Evolutionary conservation across 169 alveolate species (phyloP).

Genomic region (Plasmodium vivax): DNA sequence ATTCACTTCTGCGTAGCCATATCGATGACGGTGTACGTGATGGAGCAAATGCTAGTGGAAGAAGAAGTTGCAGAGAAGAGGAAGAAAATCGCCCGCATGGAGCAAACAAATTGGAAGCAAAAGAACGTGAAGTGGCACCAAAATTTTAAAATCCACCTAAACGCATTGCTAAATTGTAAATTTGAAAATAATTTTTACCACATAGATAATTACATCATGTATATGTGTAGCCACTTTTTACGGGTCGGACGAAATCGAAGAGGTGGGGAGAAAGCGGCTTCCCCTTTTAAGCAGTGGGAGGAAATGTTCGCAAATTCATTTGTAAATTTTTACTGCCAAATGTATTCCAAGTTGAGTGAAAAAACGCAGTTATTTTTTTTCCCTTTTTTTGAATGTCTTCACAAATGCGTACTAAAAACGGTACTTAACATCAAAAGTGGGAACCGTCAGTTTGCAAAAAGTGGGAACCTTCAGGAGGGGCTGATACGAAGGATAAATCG

Average conservation of each 20-base stretch:
- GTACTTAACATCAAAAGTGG: slow-evolving; percentile 7
- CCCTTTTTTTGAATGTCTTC: slow-evolving; percentile 47
- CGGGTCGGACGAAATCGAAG: background rate
- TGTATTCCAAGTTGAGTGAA: slow-evolving; percentile 27
- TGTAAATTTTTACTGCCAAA: slow-evolving; percentile 43
- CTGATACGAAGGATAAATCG: background rate
- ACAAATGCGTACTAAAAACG: slow-evolving; percentile 16
- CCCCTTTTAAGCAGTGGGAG: slow-evolving; percentile 1
- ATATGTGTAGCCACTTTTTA: slow-evolving; percentile 36
- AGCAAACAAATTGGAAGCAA: background rate
- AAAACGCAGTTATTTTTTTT: slow-evolving; percentile 26
- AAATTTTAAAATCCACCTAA: slow-evolving; percentile 3
- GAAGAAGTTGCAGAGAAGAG: slow-evolving; percentile 1
- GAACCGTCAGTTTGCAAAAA: background rate
- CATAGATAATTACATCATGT: slow-evolving; percentile 42
- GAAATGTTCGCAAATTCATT: slow-evolving; percentile 22
- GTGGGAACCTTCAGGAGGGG: background rate
- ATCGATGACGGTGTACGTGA: slow-evolving; percentile 15
- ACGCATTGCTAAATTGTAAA: slow-evolving; percentile 28
- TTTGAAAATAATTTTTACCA: slow-evolving; percentile 47
- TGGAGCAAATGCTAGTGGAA: slow-evolving; percentile 28
- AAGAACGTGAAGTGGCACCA: background rate
- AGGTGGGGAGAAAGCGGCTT: background rate
- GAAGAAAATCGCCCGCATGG: background rate
- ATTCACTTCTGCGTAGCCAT: slow-evolving; percentile 36